These are phyloP conservation scores for Scedosporium dehoogii DNA, from an alignment of 2,329 filamentous ascomycete genomes.

Conservation along the genomic window DNA sequence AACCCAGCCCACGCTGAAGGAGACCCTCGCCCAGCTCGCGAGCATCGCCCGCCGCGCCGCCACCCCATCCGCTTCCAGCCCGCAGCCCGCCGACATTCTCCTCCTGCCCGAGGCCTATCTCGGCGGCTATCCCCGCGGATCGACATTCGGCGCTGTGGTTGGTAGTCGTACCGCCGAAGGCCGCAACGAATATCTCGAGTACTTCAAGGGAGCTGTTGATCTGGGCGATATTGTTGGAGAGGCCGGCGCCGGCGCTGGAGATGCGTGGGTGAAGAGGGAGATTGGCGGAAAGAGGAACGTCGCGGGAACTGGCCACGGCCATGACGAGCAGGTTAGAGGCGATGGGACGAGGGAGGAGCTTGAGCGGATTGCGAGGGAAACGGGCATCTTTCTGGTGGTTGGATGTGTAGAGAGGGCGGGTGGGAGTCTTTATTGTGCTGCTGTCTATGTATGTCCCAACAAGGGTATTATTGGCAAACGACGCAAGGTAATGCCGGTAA, in stretches of 20 bases:
- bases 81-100: conserved; percentile 50
- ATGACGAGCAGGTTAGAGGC: conserved; percentile 23
- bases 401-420: conserved; percentile 72
- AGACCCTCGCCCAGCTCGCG: conserved; percentile 59
- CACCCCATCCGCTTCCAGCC: neutral
- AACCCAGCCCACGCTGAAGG: conserved; percentile 35
- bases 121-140: conserved; percentile 81
- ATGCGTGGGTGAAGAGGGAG: conserved; percentile 58
- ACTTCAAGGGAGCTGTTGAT: conserved; percentile 72
- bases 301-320: conserved; percentile 5
- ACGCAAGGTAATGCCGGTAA: conserved; percentile 80
- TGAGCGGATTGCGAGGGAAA: conserved; percentile 65
- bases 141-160: conserved; percentile 64
- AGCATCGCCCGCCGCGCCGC: conserved; percentile 55
- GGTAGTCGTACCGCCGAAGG: conserved; percentile 60
- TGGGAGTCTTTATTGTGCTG: conserved; percentile 76
- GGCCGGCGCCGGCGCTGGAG: conserved; percentile 53
- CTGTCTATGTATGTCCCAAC: conserved; percentile 69
- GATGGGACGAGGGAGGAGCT: conserved; percentile 67
- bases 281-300: conserved; percentile 22
- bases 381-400: conserved; percentile 71
- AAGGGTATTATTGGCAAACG: conserved; percentile 72
- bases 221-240: conserved; percentile 64
- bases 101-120: conserved; percentile 89
- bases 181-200: conserved; percentile 71